Conservation (phyloP, 176 grass and related monocot species). For the Rhynchospora tenuis region DNA sequence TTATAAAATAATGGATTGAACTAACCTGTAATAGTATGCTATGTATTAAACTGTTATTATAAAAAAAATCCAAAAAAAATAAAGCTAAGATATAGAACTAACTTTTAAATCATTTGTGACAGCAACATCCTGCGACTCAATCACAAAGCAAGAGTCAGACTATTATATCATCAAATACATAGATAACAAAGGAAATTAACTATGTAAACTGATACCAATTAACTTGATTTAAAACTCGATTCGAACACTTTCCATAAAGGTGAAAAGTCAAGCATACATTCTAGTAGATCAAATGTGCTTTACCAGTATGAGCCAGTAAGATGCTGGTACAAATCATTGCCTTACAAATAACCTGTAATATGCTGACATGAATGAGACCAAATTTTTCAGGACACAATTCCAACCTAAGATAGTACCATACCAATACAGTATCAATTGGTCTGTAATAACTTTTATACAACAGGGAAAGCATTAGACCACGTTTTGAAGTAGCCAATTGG, state of each 20-base stretch:
- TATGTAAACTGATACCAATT: neutral
- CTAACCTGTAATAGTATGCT: too few relatives aligned
- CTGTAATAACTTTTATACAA: neutral
- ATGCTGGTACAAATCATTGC: slow-evolving; percentile 3
- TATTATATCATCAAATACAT: neutral
- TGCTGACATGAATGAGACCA: neutral
- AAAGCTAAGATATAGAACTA: neutral
- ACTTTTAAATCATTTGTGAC: slow-evolving; percentile 5
- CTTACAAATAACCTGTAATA: neutral
- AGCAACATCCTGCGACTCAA: neutral
- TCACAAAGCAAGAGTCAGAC: neutral
- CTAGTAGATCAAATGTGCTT: neutral
- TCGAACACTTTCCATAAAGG: neutral
- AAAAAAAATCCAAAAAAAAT: neutral
- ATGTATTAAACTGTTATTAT: too few relatives aligned
- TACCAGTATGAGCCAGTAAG: neutral
- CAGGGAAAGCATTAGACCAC: neutral
- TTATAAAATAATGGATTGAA: too few relatives aligned
- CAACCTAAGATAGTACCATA: neutral
- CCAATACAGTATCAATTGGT: neutral
- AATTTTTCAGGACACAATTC: neutral
- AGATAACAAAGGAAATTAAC: neutral
- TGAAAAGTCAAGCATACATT: neutral
- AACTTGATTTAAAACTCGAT: neutral
- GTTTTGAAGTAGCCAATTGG: slow-evolving; percentile 18